Base-by-base conservation (phyloP, 441 rosid genomes). In the Bruguiera hainesii region DNA sequence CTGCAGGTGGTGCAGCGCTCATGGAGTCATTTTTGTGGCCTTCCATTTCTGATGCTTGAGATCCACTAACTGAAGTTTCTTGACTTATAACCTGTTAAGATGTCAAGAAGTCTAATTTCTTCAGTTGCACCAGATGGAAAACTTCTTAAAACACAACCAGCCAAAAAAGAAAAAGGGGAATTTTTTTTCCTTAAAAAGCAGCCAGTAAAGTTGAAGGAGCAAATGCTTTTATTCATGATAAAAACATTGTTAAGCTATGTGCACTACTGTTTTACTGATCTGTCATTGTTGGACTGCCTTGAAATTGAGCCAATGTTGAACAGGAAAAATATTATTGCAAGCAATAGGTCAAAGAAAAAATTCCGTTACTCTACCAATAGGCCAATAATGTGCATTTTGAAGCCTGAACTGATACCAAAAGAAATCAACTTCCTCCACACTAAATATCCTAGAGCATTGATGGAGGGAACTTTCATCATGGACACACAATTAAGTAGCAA, bases 41-140 rank as follows among this genome's bases (percentile, higher is more conserved):
- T 73, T 73, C 88, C 75, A 87, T 69, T 71, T 71, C 87, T 39
- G 83, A 76, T 70, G 75, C 73, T 63, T 80, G 85, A 72, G 87
- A 80, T 61, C 83, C 85, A 79, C 83, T 82, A 61, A 81, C 76
- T 6, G 85, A 86, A 63, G 84, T 77, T 75, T 76, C 87, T 79
- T 84, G 85, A 66, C 64, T 84, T 72, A 77, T 81, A 46, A 77
- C 83, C 97, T 95, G 81, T 60, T 77, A 73, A 71, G 52, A 70
- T 73, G 61, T 72, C 30, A 55, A 55, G 28, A 55, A 55, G 28
- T 1, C 25, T 9, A 11, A 13, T 13, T 42, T 13, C 49, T 6
- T 51, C 25, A 52, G 8, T 16, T 31, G 21, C 30, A 53, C 10
- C n/a, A 18, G 28, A 25, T 20, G 57, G 23, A 53, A 13, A 21